A percentile compares a stretch with the other conserved stretches of the same genome.
These are phyloP conservation scores for Amaranthus cruentus DNA, from an alignment of 148 eudicot species.

Conservation along the genomic window DNA sequence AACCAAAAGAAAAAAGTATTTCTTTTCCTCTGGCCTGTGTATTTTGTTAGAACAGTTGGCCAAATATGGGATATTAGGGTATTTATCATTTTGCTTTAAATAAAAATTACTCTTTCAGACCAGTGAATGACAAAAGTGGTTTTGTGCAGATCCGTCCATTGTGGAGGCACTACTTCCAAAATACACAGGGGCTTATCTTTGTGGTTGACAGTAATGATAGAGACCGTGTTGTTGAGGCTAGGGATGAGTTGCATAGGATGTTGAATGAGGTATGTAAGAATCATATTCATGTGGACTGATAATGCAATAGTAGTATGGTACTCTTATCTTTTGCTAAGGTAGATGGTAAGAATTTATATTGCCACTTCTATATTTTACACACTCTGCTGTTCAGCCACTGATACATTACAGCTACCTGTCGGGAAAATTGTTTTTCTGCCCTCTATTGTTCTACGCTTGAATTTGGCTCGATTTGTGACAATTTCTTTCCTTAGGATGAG, in stretches of 20 bases:
- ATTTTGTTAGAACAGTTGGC: too few species aligned
- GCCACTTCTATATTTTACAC: neutral
- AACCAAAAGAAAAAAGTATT: neutral
- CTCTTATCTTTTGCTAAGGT: neutral
- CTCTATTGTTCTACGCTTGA: neutral
- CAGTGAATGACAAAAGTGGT: slow-evolving; percentile 3
- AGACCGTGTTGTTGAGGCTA: slow-evolving; percentile 79
- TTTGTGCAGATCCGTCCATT: slow-evolving; percentile 72
- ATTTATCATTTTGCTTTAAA: neutral
- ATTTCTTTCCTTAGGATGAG: slow-evolving; percentile 45
- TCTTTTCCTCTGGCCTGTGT: neutral
- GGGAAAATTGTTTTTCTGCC: neutral
- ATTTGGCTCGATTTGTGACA: slow-evolving; percentile 5
- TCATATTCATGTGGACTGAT: neutral
- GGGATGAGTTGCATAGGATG: slow-evolving; percentile 84
- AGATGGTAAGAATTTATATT: neutral
- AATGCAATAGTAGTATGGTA: neutral
- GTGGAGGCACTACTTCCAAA: slow-evolving; percentile 89
- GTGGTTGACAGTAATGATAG: slow-evolving; percentile 88
- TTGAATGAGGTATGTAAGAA: slow-evolving; percentile 53
- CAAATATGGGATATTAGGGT: neutral
- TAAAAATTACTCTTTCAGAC: neutral
- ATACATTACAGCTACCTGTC: too few species aligned
- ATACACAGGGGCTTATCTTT: slow-evolving; percentile 75
- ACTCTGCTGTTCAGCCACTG: neutral